Evolutionary conservation across 768 basidiomycete species (phyloP).

Genomic region (Gloeopeniophorella convolvens): DNA sequence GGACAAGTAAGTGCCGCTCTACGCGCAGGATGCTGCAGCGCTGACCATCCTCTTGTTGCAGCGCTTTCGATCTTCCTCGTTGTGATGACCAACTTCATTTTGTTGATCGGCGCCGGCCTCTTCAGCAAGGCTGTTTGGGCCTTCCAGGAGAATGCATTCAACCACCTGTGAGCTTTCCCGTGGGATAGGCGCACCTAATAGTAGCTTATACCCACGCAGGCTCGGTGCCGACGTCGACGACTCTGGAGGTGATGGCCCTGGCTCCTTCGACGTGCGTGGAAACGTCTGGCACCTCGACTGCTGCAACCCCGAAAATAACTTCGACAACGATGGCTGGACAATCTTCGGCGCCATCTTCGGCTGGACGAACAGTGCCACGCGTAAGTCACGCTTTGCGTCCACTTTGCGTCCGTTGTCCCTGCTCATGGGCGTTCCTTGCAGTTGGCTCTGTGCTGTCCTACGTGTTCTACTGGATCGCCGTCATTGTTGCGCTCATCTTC

Average conservation of each 20-base stretch:
- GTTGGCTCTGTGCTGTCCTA: constrained; percentile 82
- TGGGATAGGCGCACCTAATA: neutral
- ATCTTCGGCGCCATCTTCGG: constrained; percentile 84
- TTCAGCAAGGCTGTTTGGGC: constrained; percentile 73
- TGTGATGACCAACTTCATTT: constrained; percentile 83
- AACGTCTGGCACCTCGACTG: constrained; percentile 88
- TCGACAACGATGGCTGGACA: constrained; percentile 56
- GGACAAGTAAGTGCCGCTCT: constrained; percentile 46
- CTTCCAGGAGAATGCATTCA: constrained; percentile 67
- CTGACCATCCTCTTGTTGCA: constrained; percentile 22
- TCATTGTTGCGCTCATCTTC: constrained; percentile 57
- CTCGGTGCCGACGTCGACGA: constrained; percentile 75
- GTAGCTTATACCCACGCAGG: constrained; percentile 17
- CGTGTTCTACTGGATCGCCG: constrained; percentile 88
- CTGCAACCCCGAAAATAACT: constrained; percentile 57
- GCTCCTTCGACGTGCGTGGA: constrained; percentile 72
- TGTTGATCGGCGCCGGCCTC: constrained; percentile 92
- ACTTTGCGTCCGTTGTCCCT: neutral
- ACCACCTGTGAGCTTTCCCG: constrained; percentile 34
- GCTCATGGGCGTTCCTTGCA: constrained; percentile 19
- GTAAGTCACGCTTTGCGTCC: constrained; percentile 32
- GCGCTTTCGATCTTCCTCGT: constrained; percentile 85
- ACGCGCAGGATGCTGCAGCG: neutral
- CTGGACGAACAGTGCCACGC: constrained; percentile 79
- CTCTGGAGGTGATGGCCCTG: constrained; percentile 66